Evolutionary conservation across 768 basidiomycete species (phyloP).

Genomic region (Amanita rubescens): DNA sequence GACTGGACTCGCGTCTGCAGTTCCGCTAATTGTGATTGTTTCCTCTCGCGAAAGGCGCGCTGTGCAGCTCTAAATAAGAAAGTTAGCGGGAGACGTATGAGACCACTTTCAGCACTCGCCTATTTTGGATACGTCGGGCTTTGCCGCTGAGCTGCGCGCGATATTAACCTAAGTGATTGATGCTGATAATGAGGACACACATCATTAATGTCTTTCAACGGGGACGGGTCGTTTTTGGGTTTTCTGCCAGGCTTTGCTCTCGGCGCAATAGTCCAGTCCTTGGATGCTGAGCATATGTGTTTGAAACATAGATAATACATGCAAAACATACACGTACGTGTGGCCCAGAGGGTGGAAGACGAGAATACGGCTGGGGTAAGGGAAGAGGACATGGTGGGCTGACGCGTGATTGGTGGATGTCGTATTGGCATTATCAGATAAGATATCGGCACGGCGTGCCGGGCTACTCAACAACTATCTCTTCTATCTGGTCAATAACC

Average conservation of each 20-base stretch:
- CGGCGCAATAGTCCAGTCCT: slow-evolving; percentile 83
- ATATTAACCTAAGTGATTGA: slow-evolving; percentile 1
- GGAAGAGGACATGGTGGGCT: slow-evolving; percentile 2
- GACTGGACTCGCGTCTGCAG: slow-evolving; percentile 78
- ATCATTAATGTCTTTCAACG: slow-evolving; percentile 37
- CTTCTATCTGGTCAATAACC: slow-evolving; percentile 87
- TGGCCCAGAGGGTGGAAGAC: slow-evolving; percentile 66
- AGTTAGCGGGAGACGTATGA: slow-evolving; percentile 11
- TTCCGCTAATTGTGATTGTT: slow-evolving; percentile 82
- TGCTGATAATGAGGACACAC: slow-evolving; percentile 26
- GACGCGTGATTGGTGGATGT: slow-evolving; percentile 10
- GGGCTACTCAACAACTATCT: slow-evolving; percentile 55
- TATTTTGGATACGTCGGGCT: slow-evolving; percentile 71
- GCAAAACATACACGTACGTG: slow-evolving; percentile 35
- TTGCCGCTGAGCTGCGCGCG: slow-evolving; percentile 38
- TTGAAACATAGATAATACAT: background rate
- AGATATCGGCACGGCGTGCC: slow-evolving; percentile 33
- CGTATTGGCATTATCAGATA: slow-evolving; percentile 22
- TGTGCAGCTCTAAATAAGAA: slow-evolving; percentile 61
- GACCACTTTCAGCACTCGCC: slow-evolving; percentile 25
- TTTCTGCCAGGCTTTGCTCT: slow-evolving; percentile 85
- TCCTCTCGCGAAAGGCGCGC: slow-evolving; percentile 84
- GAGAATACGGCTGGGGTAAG: slow-evolving; percentile 25
- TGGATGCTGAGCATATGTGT: slow-evolving; percentile 50
- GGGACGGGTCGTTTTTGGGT: slow-evolving; percentile 62